Conservation (phyloP, 495 filamentous ascomycete species). For the Ascobolus immersus region DNA sequence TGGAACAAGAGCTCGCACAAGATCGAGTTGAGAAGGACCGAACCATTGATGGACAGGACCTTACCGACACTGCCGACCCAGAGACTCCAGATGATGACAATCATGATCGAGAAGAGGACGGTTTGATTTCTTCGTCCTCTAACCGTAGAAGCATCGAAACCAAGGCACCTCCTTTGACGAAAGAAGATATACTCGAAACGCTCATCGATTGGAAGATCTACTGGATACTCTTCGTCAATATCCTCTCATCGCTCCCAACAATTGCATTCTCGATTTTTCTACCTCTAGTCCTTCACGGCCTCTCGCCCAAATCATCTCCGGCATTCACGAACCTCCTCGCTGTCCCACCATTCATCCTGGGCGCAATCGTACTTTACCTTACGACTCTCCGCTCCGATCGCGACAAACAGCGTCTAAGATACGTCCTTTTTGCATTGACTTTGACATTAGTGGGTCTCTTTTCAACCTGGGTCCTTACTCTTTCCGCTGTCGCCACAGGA, state of each 20-base stretch:
- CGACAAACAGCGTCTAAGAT: conserved; percentile 21
- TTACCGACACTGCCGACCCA: background rate
- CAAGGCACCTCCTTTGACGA: too few relatives aligned
- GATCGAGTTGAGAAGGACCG: conserved; percentile 16
- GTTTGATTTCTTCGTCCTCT: too few relatives aligned
- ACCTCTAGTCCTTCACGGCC: conserved; percentile 24
- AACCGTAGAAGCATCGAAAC: too few relatives aligned
- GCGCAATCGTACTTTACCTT: conserved; percentile 22
- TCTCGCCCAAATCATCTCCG: conserved; percentile 21
- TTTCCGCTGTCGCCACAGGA: conserved; percentile 12
- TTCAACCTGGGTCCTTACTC: conserved; percentile 17
- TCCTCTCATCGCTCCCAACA: conserved; percentile 26
- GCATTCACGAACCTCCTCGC: conserved; percentile 28
- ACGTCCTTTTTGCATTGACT: conserved; percentile 24
- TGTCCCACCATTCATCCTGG: conserved; percentile 29
- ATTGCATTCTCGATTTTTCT: conserved; percentile 31
- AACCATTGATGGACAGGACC: too few relatives aligned
- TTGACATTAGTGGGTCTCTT: conserved; percentile 24
- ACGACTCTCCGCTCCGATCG: conserved; percentile 25
- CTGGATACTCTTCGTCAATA: conserved; percentile 26
- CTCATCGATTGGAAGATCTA: conserved; percentile 27
- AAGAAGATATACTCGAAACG: conserved; percentile 24
- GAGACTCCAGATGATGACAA: conserved; percentile 8
- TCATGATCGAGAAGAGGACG: too few relatives aligned
- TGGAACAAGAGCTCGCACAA: conserved; percentile 23